Conservation (phyloP, 495 filamentous ascomycete genomes). For the Cairneyella variabilis region DNA sequence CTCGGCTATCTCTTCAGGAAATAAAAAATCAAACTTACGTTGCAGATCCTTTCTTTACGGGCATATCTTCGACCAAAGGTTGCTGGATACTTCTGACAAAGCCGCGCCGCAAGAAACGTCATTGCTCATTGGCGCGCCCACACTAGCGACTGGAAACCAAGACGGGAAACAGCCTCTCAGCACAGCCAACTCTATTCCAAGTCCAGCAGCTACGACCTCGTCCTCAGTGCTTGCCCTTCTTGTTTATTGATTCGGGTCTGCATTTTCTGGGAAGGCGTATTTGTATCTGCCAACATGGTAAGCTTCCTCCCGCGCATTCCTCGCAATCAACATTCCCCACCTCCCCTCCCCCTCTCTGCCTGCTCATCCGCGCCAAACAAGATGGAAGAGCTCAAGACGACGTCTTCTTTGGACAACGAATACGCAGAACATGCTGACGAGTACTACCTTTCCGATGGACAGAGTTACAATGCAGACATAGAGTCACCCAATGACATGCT, state of each 20-base stretch:
- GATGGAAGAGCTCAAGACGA: neutral
- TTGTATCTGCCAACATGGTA: slow-evolving; percentile 24
- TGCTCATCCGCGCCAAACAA: neutral
- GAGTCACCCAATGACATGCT: slow-evolving; percentile 59
- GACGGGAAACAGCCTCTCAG: too few relatives aligned
- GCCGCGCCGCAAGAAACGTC: too few relatives aligned
- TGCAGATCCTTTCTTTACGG: too few relatives aligned
- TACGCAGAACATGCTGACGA: slow-evolving; percentile 5
- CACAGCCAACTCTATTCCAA: neutral
- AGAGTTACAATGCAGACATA: slow-evolving; percentile 38
- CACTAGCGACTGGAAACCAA: too few relatives aligned
- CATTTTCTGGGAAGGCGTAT: slow-evolving; percentile 19
- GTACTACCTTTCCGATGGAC: slow-evolving; percentile 21
- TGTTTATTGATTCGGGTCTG: slow-evolving; percentile 14
- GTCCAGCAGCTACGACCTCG: neutral
- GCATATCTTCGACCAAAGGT: too few relatives aligned
- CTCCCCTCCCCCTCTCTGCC: slow-evolving; percentile 9
- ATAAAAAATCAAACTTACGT: too few relatives aligned
- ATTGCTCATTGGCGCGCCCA: too few relatives aligned
- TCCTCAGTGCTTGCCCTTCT: slow-evolving; percentile 3
- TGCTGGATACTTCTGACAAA: too few relatives aligned
- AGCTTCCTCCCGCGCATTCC: neutral
- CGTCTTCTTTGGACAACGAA: neutral
- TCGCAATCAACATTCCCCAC: neutral
- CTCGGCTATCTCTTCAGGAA: too few relatives aligned